These are phyloP conservation scores for Polygonum maritimum DNA, from an alignment of 148 eudicot genomes.

Conservation along the genomic window DNA sequence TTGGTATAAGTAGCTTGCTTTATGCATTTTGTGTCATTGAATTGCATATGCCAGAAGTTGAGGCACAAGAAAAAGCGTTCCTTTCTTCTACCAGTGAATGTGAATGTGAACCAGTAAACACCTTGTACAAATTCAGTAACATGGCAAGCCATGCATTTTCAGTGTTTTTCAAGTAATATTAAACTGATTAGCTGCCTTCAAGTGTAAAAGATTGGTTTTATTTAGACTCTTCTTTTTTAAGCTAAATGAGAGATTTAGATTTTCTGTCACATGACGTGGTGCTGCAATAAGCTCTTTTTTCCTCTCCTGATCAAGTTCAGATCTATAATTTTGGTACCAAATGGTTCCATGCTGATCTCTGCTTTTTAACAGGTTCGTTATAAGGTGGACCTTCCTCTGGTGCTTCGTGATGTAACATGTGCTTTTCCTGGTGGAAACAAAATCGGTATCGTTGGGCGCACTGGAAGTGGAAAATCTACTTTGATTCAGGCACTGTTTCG, in stretches of 20 bases:
- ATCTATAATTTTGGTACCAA: not conserved
- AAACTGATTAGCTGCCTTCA: not conserved
- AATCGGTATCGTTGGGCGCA: slow-evolving; percentile 94
- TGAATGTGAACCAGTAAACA: not conserved
- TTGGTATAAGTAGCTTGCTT: not conserved
- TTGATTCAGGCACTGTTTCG: slow-evolving; percentile 87
- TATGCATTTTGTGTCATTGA: not conserved
- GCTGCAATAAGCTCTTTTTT: not conserved
- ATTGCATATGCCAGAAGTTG: not conserved
- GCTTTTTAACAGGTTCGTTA: slow-evolving; percentile 59
- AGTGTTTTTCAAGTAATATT: not conserved
- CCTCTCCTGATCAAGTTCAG: not conserved
- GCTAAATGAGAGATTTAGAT: not conserved
- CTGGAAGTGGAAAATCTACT: slow-evolving; percentile 98
- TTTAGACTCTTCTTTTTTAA: not conserved
- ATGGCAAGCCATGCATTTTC: not conserved
- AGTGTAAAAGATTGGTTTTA: not conserved
- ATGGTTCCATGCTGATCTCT: not conserved
- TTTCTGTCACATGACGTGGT: not conserved
- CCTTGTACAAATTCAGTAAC: not conserved
- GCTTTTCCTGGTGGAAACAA: slow-evolving; percentile 85
- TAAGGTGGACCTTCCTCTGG: slow-evolving; percentile 83
- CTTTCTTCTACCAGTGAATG: not conserved
- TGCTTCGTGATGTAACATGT: slow-evolving; percentile 77
- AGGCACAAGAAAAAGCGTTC: not conserved